Conservation (phyloP, 2,329 filamentous ascomycete species). For the Aspergillus awamori region DNA sequence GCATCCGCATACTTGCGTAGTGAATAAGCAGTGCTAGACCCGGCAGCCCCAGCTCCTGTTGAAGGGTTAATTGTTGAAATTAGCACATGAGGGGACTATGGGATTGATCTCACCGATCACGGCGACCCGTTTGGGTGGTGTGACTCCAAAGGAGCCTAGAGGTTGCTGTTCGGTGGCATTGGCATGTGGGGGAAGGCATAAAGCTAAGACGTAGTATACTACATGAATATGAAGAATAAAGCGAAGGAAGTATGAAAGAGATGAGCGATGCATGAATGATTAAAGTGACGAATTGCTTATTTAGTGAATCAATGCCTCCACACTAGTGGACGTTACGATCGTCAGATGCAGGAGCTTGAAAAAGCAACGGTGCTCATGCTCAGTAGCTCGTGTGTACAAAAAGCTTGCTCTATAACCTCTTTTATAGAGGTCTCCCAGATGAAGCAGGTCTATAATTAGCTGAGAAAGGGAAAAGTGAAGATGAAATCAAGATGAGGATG, state of each 20-base stretch:
- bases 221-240: constrained; percentile 12
- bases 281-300: neutral
- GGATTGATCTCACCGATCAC: constrained; percentile 35
- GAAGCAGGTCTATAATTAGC: neutral
- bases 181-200: constrained; percentile 22
- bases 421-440: neutral
- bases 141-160: constrained; percentile 19
- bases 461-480: neutral
- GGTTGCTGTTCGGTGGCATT: constrained; percentile 31
- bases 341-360: neutral
- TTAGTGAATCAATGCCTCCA: too few species aligned
- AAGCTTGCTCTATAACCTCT: neutral
- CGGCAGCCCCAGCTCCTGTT: constrained; percentile 83
- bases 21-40: constrained; percentile 84
- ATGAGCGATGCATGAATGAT: neutral
- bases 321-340: neutral
- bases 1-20: constrained; percentile 70
- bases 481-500: neutral
- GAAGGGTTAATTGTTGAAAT: constrained; percentile 6
- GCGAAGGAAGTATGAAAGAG: constrained; percentile 1
- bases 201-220: constrained; percentile 15
- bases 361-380: neutral
- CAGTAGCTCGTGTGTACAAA: neutral
- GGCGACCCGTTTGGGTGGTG: constrained; percentile 35
- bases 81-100: neutral